These are phyloP conservation scores for Mitragyna speciosa DNA, from an alignment of 257 asterid species.

Conservation along the genomic window DNA sequence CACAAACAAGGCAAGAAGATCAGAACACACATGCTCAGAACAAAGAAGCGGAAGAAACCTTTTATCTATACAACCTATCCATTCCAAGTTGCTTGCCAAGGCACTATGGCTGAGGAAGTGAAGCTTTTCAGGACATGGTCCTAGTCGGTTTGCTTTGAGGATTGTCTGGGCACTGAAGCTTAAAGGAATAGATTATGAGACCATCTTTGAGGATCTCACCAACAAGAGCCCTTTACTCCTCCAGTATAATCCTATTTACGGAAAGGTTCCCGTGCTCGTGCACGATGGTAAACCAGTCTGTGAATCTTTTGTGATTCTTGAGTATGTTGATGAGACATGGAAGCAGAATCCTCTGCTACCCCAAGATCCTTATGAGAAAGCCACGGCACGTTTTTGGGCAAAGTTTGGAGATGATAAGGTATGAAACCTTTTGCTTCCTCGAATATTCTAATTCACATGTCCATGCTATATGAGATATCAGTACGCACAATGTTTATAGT, in stretches of 20 bases:
- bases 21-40: neutral
- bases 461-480: neutral
- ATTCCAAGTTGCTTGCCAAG: slow-evolving; percentile 3
- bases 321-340: slow-evolving; percentile 73
- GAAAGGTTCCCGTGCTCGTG: slow-evolving; percentile 61
- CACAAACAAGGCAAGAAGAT: neutral
- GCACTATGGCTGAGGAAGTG: slow-evolving; percentile 59
- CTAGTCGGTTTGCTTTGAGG: slow-evolving; percentile 61
- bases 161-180: slow-evolving; percentile 54
- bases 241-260: slow-evolving; percentile 56
- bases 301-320: slow-evolving; percentile 77
- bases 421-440: slow-evolving; percentile 8
- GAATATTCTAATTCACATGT: neutral
- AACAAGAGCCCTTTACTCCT: slow-evolving; percentile 56
- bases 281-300: slow-evolving; percentile 69
- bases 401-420: slow-evolving; percentile 72
- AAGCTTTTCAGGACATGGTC: slow-evolving; percentile 71
- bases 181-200: slow-evolving; percentile 54
- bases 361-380: slow-evolving; percentile 59
- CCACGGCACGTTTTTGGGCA: slow-evolving; percentile 70
- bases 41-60: neutral
- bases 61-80: neutral
- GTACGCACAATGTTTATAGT: neutral
- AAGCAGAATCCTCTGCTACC: slow-evolving; percentile 58
- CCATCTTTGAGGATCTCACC: slow-evolving; percentile 48